These are phyloP conservation scores for Albatrellus ellisii DNA, from an alignment of 768 basidiomycete genomes.

Conservation along the genomic window DNA sequence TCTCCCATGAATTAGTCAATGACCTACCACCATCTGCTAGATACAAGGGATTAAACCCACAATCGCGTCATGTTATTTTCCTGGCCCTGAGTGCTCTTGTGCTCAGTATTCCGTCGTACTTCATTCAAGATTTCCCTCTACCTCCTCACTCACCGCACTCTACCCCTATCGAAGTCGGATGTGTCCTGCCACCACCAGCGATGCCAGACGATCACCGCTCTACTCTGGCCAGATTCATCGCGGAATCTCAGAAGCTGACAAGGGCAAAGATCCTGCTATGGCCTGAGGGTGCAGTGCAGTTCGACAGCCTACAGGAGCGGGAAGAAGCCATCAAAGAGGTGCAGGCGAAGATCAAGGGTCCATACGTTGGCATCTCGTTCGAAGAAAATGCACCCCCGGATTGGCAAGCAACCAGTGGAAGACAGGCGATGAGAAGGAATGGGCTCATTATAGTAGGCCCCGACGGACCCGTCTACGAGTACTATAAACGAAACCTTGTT, in stretches of 20 bases:
- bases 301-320: constrained; percentile 37
- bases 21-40: neutral
- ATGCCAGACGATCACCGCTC: constrained; percentile 28
- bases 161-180: constrained; percentile 54
- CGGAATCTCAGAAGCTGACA: constrained; percentile 34
- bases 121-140: constrained; percentile 27
- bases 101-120: constrained; percentile 45
- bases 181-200: constrained; percentile 43
- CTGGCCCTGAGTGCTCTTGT: constrained; percentile 28
- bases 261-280: constrained; percentile 52
- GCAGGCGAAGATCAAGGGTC: constrained; percentile 21
- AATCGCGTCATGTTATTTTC: constrained; percentile 19
- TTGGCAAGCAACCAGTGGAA: constrained; percentile 22
- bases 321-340: constrained; percentile 34
- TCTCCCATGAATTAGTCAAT: constrained; percentile 5
- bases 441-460: constrained; percentile 48
- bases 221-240: constrained; percentile 46
- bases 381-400: constrained; percentile 39
- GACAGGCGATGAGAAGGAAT: constrained; percentile 34
- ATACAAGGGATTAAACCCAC: neutral
- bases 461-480: constrained; percentile 30
- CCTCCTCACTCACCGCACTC: constrained; percentile 22
- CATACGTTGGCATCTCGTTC: constrained; percentile 59
- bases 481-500: constrained; percentile 68
- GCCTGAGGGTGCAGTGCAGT: constrained; percentile 71